Evolutionary conservation across 805 yeast genomes (phyloP), one percentile per base, ranked within the genome.

Genomic region (Sugiyamaella qingdaonensis): DNA sequence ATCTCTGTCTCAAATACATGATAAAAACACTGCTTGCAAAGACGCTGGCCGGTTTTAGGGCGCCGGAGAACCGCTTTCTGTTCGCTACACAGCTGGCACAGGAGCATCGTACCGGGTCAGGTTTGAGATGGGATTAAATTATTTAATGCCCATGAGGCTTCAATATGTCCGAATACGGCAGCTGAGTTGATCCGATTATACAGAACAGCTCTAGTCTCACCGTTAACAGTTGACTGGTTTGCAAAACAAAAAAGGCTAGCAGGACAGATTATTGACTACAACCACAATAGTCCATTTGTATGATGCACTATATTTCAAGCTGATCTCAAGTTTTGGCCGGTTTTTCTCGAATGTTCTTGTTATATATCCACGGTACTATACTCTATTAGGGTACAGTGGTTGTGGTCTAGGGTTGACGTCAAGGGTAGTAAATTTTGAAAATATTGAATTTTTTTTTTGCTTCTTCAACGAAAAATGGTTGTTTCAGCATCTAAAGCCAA

Each of bases 401-500:
- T 14, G 10, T 10, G 18, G 42, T n/a, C 18, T 36, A 11, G 42
- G 42, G 11, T 32, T 32, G 35, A 32, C 35, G 11, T 32, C 10
- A 32, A 10, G 35, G 35, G 13, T 13, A 32, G n/a, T n/a, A n/a
- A n/a, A n/a, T n/a, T 32, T 10, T 32, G 35, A 32, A 32, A 10
- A 10, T 32, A 10, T 19, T 19, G 16, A 36, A 36, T 36, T 36
- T 36, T 36, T 36, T 32, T 32, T 32, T 32, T 32, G 35, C 35
- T 32, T 32, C 10, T 32, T 10, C 13, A 45, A 16, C 13, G 13
- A 31, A 32, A 7, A 45, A 45, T 45, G 48, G 48, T 18, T 31
- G 73, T 73, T 46, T 92, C 98, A 53, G 84, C 97, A 61, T 90
- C 97, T 18, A 92, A 92, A 73, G 98, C 98, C 59, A 94, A 92